phyloP scores from a whole-genome alignment of 192 early-diverging fungal species.

The Entrophospora sp. region DNA sequence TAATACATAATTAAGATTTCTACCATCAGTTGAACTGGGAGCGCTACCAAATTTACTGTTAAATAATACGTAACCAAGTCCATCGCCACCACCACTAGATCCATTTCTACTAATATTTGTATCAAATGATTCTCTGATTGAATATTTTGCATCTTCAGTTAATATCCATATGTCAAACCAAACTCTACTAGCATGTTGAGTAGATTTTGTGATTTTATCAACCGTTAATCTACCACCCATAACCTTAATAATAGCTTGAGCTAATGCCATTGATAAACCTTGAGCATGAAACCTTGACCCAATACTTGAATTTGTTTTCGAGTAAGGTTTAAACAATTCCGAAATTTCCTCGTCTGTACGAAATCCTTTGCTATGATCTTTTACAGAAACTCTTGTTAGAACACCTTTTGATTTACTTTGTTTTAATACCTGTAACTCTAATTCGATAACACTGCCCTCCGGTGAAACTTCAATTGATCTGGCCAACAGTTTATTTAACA shows the following conservation, averaged over 20 bases:
- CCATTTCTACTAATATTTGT: background rate
- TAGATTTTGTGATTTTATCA: background rate
- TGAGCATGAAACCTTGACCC: conserved; percentile 14
- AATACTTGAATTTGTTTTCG: background rate
- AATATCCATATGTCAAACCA: conserved; percentile 9
- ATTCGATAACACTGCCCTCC: background rate
- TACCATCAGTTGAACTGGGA: background rate
- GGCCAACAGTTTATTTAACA: background rate
- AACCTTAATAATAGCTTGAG: conserved; percentile 5
- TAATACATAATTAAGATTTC: background rate
- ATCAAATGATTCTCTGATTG: background rate
- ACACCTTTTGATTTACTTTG: background rate
- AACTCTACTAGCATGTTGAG: background rate
- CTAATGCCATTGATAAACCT: conserved; percentile 11
- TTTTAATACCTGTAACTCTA: background rate
- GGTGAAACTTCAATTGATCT: background rate
- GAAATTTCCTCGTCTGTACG: background rate
- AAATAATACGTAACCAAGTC: too few species aligned
- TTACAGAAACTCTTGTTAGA: background rate
- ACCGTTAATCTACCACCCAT: background rate
- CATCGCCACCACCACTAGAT: background rate
- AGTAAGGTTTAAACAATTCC: conserved; percentile 13
- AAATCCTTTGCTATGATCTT: conserved; percentile 4
- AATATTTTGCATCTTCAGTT: background rate
- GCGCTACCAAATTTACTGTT: background rate